Base-by-base conservation (phyloP, 257 asterid species). In the Capsicum baccatum region DNA sequence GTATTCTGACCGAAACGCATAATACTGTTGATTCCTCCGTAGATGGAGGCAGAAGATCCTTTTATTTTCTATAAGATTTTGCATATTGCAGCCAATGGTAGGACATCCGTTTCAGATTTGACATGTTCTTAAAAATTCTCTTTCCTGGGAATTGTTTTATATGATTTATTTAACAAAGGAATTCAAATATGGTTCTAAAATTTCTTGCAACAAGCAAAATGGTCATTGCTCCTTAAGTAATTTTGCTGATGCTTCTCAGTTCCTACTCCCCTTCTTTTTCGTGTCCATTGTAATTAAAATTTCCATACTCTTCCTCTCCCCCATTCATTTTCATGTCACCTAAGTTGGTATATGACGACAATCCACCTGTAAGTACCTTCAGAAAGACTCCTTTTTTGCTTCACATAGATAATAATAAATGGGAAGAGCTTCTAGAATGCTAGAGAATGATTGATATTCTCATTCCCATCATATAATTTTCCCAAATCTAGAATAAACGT, bases 291-390 rank as follows among this genome's bases (percentile, higher is more conserved):
- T 71, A 71, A 47, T 9, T 71, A 17, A 71, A 44, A 55, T 71
- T n/a, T 44, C 17, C 33, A 71, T n/a, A 71, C 39, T n/a, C 79
- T 71, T 71, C 57, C 35, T 71, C 56, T 44, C 16, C 57, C 9
- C 57, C 37, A 44, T 44, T 71, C 79, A 71, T 71, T 71, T 71
- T 71, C 17, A 71, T 71, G 57, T 71, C 17, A 44, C 56, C 56
- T 71, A 44, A 44, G 16, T 70, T 44, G 16, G 33, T 71, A 44
- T 2, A 71, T 17, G 57, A 71, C 37, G n/a, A 71, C 57, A 44
- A 70, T 44, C 54, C 79, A 44, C 16, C 79, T 7, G 78, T 70
- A 44, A 35, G 17, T 70, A 70, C 56, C 37, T 70, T 70, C 79
- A 44, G 55, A 70, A 70, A 44, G 12, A 70, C 79, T 42, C 79